Percentiles rank a stretch among this genome's conserved stretches.
phyloP scores from a whole-genome alignment of 2,329 filamentous ascomycete genomes.

The Talaromyces sp. region DNA sequence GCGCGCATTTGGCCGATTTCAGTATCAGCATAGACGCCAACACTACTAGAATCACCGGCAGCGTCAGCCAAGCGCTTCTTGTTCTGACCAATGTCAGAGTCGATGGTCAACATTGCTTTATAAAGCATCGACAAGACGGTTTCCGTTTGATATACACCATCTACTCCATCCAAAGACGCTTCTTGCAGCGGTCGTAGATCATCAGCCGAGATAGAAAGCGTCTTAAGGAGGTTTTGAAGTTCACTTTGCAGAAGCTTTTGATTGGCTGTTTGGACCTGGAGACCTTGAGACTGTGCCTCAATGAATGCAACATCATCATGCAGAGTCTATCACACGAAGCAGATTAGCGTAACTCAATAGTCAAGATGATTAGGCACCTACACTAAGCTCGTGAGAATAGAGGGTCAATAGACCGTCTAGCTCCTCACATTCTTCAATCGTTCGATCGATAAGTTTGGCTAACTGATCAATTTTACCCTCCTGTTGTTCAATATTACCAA shows the following conservation, averaged over 20 bases:
- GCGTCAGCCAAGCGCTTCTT: constrained; percentile 49
- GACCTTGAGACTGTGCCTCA: constrained; percentile 91
- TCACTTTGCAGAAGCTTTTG: constrained; percentile 91
- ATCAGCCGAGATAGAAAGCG: constrained; percentile 76
- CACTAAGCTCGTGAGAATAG: constrained; percentile 89
- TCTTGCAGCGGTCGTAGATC: constrained; percentile 72
- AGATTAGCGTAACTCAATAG: constrained; percentile 2
- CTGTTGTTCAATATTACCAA: constrained; percentile 77
- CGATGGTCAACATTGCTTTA: constrained; percentile 90
- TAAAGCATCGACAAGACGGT: constrained; percentile 74
- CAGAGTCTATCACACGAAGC: constrained; percentile 62
- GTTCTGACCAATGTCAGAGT: constrained; percentile 67
- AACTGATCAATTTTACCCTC: constrained; percentile 87
- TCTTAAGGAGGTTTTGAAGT: constrained; percentile 81
- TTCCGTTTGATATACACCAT: constrained; percentile 76
- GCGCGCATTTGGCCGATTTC: constrained; percentile 83
- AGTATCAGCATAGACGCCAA: constrained; percentile 66
- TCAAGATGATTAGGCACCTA: constrained; percentile 47
- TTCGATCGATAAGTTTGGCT: constrained; percentile 77
- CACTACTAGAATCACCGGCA: constrained; percentile 34
- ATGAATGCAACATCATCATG: constrained; percentile 97
- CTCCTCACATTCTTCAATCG: constrained; percentile 94
- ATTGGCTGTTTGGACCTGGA: constrained; percentile 95
- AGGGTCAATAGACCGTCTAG: constrained; percentile 89
- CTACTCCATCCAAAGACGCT: constrained; percentile 67